These are phyloP conservation scores for Melanomma pulvis-pyrius DNA, from an alignment of 495 filamentous ascomycete species.

Conservation along the genomic window DNA sequence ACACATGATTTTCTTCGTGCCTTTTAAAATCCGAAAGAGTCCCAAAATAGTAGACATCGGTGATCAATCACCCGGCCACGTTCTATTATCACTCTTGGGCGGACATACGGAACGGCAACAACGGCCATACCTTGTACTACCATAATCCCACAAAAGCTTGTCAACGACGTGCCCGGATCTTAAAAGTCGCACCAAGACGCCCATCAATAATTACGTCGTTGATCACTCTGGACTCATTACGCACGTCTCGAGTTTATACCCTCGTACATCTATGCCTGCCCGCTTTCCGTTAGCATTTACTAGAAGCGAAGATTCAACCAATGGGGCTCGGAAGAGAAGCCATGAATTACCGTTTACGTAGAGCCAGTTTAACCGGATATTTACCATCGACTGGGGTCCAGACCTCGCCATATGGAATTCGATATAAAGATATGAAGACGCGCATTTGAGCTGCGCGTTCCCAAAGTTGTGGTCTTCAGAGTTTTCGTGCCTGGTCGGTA, in stretches of 20 bases:
- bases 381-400: neutral
- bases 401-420: slow-evolving; percentile 11
- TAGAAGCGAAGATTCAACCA: neutral
- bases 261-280: neutral
- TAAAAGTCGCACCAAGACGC: neutral
- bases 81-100: neutral
- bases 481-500: neutral
- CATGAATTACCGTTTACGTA: neutral
- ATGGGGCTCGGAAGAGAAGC: neutral
- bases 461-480: slow-evolving; percentile 7
- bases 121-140: neutral
- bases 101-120: slow-evolving; percentile 11
- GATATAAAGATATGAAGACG: slow-evolving; percentile 27
- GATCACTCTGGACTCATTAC: slow-evolving; percentile 12
- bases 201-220: neutral
- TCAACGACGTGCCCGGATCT: neutral
- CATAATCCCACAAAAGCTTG: neutral
- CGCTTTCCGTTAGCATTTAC: slow-evolving; percentile 12
- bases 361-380: slow-evolving; percentile 23
- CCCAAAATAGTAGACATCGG: slow-evolving; percentile 2
- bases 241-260: slow-evolving; percentile 13
- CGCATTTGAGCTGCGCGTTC: slow-evolving; percentile 17
- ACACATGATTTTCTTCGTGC: neutral
- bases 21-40: neutral
- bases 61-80: neutral